Evolutionary conservation across 441 rosid genomes (phyloP).

Genomic region (Pelargonium fulgidum): DNA sequence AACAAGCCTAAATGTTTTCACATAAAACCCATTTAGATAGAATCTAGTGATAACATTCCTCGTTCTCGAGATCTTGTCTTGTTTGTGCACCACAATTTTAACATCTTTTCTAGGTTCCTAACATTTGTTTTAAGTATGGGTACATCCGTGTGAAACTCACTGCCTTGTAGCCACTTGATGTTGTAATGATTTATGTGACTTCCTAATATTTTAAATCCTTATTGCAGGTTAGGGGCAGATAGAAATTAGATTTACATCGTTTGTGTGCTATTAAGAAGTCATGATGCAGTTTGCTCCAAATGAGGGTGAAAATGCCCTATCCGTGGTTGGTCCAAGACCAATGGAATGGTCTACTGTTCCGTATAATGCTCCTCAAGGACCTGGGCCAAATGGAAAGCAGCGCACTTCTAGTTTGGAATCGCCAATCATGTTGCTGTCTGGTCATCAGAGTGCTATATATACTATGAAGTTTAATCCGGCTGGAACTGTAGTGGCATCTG

Average conservation of each 20-base stretch:
- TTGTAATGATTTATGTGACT: not conserved
- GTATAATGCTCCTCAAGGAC: constrained; percentile 43
- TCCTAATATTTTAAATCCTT: not conserved
- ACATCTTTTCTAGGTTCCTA: not conserved
- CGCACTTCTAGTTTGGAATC: constrained; percentile 80
- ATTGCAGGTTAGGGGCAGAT: not conserved
- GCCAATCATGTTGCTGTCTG: constrained; percentile 75
- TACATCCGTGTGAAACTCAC: not conserved
- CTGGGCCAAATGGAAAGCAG: constrained; percentile 49
- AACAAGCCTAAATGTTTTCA: too few species aligned
- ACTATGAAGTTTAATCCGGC: constrained; percentile 86
- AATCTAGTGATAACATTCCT: too few species aligned
- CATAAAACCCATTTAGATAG: too few species aligned
- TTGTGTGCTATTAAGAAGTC: constrained; percentile 1
- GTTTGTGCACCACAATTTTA: not conserved
- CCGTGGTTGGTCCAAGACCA: constrained; percentile 62
- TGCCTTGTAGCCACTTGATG: not conserved
- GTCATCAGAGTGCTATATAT: constrained; percentile 77
- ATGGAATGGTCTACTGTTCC: constrained; percentile 83
- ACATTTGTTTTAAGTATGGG: not conserved
- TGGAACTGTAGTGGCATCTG: constrained; percentile 77
- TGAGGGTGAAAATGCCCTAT: constrained; percentile 58
- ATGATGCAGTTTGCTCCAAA: constrained; percentile 63
- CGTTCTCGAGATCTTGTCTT: not conserved
- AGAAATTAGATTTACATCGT: not conserved